Percentiles rank a stretch among this genome's conserved stretches.
Conservation (phyloP, 257 asterid species). For the Solanum tarapatanum region DNA sequence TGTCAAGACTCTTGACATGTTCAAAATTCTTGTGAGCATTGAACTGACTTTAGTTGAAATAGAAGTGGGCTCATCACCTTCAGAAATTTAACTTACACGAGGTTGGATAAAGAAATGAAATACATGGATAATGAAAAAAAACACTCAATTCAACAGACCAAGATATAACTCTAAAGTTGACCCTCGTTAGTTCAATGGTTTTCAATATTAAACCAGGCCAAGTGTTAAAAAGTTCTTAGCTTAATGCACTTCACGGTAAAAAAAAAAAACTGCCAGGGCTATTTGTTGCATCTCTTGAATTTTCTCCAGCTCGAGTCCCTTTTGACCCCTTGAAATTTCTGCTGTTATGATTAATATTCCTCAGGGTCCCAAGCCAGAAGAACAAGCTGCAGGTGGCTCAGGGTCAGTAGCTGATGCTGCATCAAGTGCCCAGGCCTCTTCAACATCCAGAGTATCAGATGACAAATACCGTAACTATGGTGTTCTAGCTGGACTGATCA, state of each 20-base stretch:
- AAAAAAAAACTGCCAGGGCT: not conserved
- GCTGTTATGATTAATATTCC: constrained; percentile 1
- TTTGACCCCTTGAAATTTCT: not conserved
- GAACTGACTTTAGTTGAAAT: not conserved
- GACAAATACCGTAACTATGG: constrained; percentile 66
- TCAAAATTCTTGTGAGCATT: not conserved
- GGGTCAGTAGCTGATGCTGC: constrained; percentile 52
- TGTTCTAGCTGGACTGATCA: constrained; percentile 52
- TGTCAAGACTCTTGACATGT: not conserved
- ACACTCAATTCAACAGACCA: not conserved
- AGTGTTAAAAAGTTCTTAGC: not conserved
- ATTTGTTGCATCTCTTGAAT: not conserved
- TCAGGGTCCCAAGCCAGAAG: constrained; percentile 73
- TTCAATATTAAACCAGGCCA: not conserved
- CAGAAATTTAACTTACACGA: not conserved
- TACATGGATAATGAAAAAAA: not conserved
- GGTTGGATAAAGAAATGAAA: not conserved
- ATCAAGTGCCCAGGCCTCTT: constrained; percentile 28
- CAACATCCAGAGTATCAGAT: constrained; percentile 48
- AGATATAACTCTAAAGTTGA: not conserved
- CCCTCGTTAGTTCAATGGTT: not conserved
- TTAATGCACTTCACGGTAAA: not conserved
- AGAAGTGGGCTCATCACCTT: not conserved
- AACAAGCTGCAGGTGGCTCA: constrained; percentile 46
- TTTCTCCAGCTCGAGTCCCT: not conserved